Evolutionary conservation across 2,329 filamentous ascomycete genomes (phyloP).

Genomic region (Blastomyces emzantsi): DNA sequence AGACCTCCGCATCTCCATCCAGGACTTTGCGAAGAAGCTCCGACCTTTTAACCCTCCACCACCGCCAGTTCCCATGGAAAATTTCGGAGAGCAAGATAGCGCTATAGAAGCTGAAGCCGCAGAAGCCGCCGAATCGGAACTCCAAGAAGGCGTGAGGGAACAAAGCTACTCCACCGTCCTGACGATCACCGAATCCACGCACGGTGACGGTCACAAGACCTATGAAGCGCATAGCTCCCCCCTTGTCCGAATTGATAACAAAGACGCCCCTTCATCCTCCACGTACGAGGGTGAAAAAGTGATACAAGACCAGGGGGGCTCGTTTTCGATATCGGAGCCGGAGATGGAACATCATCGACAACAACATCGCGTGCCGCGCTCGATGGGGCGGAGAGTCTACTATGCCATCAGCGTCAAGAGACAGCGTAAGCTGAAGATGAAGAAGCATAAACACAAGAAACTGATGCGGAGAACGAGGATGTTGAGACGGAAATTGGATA

Average conservation of each 20-base stretch:
- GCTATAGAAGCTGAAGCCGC: constrained; percentile 17
- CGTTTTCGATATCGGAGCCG: constrained; percentile 11
- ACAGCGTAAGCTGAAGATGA: constrained; percentile 95
- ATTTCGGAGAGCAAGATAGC: constrained; percentile 24
- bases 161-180: constrained; percentile 43
- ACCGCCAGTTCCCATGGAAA: constrained; percentile 55
- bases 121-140: constrained; percentile 22
- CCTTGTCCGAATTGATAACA: constrained; percentile 35
- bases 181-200: constrained; percentile 46
- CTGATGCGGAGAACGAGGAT: constrained; percentile 87
- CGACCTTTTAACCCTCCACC: constrained; percentile 81
- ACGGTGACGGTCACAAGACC: constrained; percentile 42
- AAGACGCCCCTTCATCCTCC: constrained; percentile 31
- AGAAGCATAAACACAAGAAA: constrained; percentile 99
- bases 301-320: not conserved
- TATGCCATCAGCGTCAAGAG: constrained; percentile 88
- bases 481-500: constrained; percentile 73
- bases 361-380: constrained; percentile 53
- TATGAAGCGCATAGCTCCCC: constrained; percentile 46
- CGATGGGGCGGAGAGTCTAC: constrained; percentile 53
- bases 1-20: constrained; percentile 56
- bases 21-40: constrained; percentile 61
- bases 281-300: constrained; percentile 17
- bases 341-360: constrained; percentile 56
- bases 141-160: constrained; percentile 23